Evolutionary conservation across 2,329 filamentous ascomycete genomes (phyloP).

Genomic region (Penicillium sp.): DNA sequence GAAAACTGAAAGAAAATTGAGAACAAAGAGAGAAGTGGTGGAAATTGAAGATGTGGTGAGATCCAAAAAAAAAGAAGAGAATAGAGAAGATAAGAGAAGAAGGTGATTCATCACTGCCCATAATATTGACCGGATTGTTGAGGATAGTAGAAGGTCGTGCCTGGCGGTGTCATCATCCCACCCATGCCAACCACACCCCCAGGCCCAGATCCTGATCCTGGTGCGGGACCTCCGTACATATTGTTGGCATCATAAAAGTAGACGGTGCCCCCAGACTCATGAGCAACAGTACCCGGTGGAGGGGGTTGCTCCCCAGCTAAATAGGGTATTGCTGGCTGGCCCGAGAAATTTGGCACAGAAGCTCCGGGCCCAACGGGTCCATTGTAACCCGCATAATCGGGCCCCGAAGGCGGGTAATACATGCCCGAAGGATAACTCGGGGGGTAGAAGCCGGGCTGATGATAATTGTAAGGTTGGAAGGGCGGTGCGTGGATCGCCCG

Average conservation of each 20-base stretch:
- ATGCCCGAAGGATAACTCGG: conserved; percentile 61
- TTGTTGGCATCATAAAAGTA: conserved; percentile 89
- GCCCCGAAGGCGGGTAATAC: conserved; percentile 63
- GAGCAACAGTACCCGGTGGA: conserved; percentile 64
- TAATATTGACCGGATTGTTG: conserved; percentile 65
- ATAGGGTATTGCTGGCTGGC: conserved; percentile 49
- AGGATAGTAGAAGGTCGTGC: conserved; percentile 54
- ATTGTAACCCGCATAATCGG: conserved; percentile 45
- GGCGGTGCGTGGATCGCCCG: conserved; percentile 85
- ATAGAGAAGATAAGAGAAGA: conserved; percentile 11
- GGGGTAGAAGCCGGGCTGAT: conserved; percentile 58
- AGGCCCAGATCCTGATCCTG: conserved; percentile 49
- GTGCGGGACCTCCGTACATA: conserved; percentile 42
- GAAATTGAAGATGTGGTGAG: not conserved
- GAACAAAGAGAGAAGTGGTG: conserved; percentile 6
- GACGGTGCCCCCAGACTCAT: conserved; percentile 93
- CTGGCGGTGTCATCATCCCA: conserved; percentile 71
- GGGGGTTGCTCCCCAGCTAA: conserved; percentile 40
- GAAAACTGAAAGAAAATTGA: conserved; percentile 9
- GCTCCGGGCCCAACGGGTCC: conserved; percentile 48
- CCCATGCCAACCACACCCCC: conserved; percentile 67
- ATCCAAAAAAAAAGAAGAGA: conserved; percentile 8
- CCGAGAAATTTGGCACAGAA: conserved; percentile 57
- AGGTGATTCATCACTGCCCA: conserved; percentile 25
- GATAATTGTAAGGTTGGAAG: conserved; percentile 75